phyloP scores from a whole-genome alignment of 768 basidiomycete genomes.

The Amanita pallidorosea region DNA sequence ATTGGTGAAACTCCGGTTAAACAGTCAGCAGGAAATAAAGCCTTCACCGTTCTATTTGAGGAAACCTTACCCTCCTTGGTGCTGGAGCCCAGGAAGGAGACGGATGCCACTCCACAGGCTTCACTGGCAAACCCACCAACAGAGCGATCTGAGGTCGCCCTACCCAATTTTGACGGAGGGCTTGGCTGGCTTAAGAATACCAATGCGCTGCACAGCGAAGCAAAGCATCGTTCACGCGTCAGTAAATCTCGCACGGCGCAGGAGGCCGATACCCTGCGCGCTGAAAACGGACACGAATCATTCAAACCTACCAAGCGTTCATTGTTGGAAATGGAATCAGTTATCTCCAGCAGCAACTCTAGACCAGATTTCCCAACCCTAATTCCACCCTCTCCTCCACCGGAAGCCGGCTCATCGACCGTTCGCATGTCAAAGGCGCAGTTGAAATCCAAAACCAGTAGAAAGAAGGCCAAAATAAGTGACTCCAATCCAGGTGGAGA shows the following conservation, averaged over 20 bases:
- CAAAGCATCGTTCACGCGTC: background rate
- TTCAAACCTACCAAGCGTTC: conserved; percentile 25
- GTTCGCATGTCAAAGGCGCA: background rate
- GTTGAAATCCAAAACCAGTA: conserved; percentile 25
- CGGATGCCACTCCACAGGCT: background rate
- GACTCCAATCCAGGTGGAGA: conserved; percentile 13
- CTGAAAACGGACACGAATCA: conserved; percentile 17
- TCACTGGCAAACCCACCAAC: background rate
- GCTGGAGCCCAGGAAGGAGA: conserved; percentile 5
- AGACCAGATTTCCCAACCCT: conserved; percentile 22
- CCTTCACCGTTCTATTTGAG: conserved; percentile 62
- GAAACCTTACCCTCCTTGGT: conserved; percentile 16
- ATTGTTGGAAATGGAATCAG: conserved; percentile 22
- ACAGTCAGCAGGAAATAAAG: conserved; percentile 39
- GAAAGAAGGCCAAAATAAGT: conserved; percentile 43
- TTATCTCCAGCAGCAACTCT: conserved; percentile 9
- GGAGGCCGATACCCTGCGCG: conserved; percentile 4
- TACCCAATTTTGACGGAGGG: conserved; percentile 2
- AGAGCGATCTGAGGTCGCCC: background rate
- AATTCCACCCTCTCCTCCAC: conserved; percentile 64
- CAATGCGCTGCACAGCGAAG: background rate
- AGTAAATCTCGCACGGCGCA: background rate
- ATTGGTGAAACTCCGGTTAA: conserved; percentile 69
- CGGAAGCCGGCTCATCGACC: conserved; percentile 18
- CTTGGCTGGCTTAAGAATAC: conserved; percentile 2